Percentiles rank a stretch among this genome's conserved stretches.
phyloP scores from a whole-genome alignment of 345 rosid genomes.

The Eucalyptus curtisii region DNA sequence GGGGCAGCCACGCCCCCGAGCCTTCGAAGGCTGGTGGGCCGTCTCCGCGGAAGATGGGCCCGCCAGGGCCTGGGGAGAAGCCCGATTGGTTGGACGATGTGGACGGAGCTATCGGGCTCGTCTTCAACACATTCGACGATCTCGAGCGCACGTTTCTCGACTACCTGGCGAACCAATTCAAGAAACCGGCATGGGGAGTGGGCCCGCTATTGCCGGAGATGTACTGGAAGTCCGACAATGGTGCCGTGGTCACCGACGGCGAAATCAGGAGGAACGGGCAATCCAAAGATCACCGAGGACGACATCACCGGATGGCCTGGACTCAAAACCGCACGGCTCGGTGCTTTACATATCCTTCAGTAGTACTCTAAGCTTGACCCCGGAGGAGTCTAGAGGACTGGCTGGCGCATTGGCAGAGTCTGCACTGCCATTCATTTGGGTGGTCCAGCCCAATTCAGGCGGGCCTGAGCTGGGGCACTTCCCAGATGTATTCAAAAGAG shows the following conservation, averaged over 20 bases:
- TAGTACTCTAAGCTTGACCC: neutral
- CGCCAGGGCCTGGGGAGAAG: neutral
- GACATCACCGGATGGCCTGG: slow-evolving; percentile 7
- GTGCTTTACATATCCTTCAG: slow-evolving; percentile 18
- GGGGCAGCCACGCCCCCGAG: neutral
- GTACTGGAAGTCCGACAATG: slow-evolving; percentile 3
- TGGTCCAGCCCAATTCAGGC: slow-evolving; percentile 7
- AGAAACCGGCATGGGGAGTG: slow-evolving; percentile 20
- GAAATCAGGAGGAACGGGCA: neutral
- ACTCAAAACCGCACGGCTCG: slow-evolving; percentile 2
- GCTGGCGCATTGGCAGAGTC: slow-evolving; percentile 5
- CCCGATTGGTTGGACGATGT: neutral
- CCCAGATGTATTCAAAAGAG: too few species aligned
- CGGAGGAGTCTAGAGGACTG: slow-evolving; percentile 7
- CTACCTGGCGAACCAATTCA: slow-evolving; percentile 4
- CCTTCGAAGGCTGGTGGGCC: neutral
- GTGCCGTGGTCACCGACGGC: neutral
- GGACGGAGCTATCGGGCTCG: neutral
- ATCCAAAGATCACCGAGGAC: slow-evolving; percentile 1
- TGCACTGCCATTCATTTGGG: slow-evolving; percentile 13
- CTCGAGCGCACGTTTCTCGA: slow-evolving; percentile 24
- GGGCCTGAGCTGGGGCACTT: neutral
- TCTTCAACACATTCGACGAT: slow-evolving; percentile 27
- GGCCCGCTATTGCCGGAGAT: slow-evolving; percentile 17
- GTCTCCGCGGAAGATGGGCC: neutral